Conservation (phyloP, 2,329 filamentous ascomycete genomes). For the Xylaria sp. region DNA sequence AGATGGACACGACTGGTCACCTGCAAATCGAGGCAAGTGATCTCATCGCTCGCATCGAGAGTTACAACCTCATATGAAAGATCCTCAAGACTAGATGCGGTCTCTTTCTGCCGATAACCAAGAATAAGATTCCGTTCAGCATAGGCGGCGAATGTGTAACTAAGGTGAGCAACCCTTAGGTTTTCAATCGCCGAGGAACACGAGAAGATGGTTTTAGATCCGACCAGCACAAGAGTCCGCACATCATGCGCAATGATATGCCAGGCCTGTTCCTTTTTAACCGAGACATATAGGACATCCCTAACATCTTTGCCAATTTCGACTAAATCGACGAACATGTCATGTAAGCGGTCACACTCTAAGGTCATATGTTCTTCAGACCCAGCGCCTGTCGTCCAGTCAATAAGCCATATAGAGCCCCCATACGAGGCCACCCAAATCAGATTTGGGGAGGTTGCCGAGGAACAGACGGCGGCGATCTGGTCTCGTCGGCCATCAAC, state of each 20-base stretch:
- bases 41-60: constrained; percentile 69
- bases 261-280: constrained; percentile 53
- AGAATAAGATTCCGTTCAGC: constrained; percentile 67
- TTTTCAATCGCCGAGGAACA: constrained; percentile 55
- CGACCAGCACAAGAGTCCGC: constrained; percentile 43
- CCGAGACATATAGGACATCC: constrained; percentile 61
- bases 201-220: constrained; percentile 51
- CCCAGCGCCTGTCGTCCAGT: constrained; percentile 64
- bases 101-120: constrained; percentile 57
- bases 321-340: constrained; percentile 56
- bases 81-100: constrained; percentile 51
- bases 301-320: constrained; percentile 48
- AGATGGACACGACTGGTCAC: constrained; percentile 49
- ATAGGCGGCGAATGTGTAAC: constrained; percentile 67
- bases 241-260: constrained; percentile 60
- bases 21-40: constrained; percentile 74
- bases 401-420: constrained; percentile 65
- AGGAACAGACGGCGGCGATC: constrained; percentile 58
- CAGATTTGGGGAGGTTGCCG: constrained; percentile 55
- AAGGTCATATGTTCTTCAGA: constrained; percentile 56
- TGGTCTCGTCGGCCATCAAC: constrained; percentile 45
- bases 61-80: constrained; percentile 66
- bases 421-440: constrained; percentile 70
- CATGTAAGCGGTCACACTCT: constrained; percentile 56
- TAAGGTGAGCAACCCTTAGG: constrained; percentile 63